Conservation (phyloP, 345 rosid species). For the Salix brachista region DNA sequence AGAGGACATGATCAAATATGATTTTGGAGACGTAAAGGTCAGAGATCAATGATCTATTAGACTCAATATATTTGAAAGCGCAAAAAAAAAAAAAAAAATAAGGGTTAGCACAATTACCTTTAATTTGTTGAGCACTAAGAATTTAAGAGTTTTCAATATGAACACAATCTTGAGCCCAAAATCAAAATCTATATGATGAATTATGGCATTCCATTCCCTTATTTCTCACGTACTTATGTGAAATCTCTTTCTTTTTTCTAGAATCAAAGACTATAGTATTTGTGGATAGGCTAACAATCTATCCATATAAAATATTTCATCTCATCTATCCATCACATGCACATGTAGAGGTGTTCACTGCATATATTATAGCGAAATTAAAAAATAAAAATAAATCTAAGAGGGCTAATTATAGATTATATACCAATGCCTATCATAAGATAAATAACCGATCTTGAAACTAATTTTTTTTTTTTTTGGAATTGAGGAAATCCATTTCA, state of each 20-base stretch:
- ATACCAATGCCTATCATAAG: too few species aligned
- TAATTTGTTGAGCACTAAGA: neutral
- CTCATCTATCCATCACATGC: too few species aligned
- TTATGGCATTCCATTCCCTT: neutral
- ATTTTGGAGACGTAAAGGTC: neutral
- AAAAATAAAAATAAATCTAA: too few species aligned
- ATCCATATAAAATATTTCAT: too few species aligned
- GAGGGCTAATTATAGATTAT: too few species aligned
- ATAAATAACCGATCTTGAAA: too few species aligned
- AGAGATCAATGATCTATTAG: neutral
- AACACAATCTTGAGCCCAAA: neutral
- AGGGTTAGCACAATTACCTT: neutral
- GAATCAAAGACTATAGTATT: too few species aligned
- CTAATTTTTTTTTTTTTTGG: too few species aligned
- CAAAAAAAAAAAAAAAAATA: too few species aligned
- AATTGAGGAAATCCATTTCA: fast-evolving
- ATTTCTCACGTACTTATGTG: neutral
- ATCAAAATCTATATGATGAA: neutral
- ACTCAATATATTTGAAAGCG: neutral
- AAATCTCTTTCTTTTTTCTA: too few species aligned
- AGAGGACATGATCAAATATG: neutral
- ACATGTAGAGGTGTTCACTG: too few species aligned
- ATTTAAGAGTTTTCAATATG: neutral
- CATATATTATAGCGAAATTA: neutral
- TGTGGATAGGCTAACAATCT: too few species aligned